Evolutionary conservation across 2,329 filamentous ascomycete genomes (phyloP), one percentile per base, ranked within the genome.

Genomic region (Fusarium nygamai): DNA sequence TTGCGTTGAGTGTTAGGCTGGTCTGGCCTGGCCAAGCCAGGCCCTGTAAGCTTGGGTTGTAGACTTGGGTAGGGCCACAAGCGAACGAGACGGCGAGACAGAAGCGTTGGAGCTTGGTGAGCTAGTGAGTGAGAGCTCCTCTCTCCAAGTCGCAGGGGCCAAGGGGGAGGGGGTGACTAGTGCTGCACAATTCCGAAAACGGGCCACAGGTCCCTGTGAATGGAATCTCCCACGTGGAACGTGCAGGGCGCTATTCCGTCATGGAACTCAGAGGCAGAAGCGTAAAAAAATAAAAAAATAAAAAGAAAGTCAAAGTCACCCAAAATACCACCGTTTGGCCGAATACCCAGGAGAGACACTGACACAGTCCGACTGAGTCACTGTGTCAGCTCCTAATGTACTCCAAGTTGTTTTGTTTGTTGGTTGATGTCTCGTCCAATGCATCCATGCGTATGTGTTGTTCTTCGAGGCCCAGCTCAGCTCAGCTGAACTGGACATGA

Each of bases 201-300:
- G 61, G 72, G 64, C 56, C 43, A 61, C 33, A 61, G 60, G 69
- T 64, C 62, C 63, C 67, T 76, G 71, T 70, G 67, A 67, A 67
- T 73, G 69, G 69, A 73, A 72, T 68, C 65, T 76, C 72, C 79
- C 79, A 81, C 78, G 79, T 81, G 79, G 79, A 76, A 74, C 74
- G 69, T 81, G 79, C 78, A 81, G 77, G 67, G 66, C 69, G 60
- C 73, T 69, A 68, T 75, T 78, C 73, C 72, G 69, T 75, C 75
- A 76, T 72, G 61, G 71, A 73, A 68, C 48, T 56, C 69, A 56
- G 47, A 67, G 64, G 39, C 51, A 56, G 51, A 56, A 41, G 51
- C 24, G 64, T 54, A 69, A 72, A 74, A 77, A n/a, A n/a, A n/a
- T n/a, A n/a, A n/a, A n/a, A n/a, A n/a, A n/a, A n/a, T n/a, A n/a